Base-by-base conservation (phyloP, 257 asterid species). In the Nicotiana knightiana region DNA sequence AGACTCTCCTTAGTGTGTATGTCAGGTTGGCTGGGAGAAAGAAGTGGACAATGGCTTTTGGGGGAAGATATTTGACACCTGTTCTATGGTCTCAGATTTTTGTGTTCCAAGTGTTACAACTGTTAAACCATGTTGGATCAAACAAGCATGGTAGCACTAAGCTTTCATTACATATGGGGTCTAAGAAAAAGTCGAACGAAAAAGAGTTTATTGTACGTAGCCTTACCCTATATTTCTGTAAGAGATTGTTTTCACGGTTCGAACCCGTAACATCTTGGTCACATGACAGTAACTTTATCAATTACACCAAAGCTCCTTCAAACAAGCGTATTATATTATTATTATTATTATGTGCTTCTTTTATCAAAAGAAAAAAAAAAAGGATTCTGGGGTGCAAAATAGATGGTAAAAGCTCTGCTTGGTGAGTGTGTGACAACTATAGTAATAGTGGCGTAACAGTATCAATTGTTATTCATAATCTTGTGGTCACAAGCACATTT, bases 381-480 rank as follows among this genome's bases (percentile, higher is more conserved):
- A 57, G 6, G 24, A 3, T 39, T 39, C 32, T 68, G n/a, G 30
- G 35, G 76, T 9, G 76, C 16, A 67, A 67, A 35, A 67, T 35
- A 9, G 55, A 28, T 18, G 35, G 77, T 39, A 70, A 43, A 43
- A 39, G 10, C 21, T 39, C 33, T 39, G 35, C n/a, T 70, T n/a
- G 10, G 77, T 70, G 35, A n/a, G 58, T 68, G n/a, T 18, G 54
- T 68, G 55, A 68, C 77, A 68, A 68, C 30, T 68, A 68, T 35
- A 26, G 6, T 37, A 68, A 68, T 67, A 18, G 55, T n/a, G 76
- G 30, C 55, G 18, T 48, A 18, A 35, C 57, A 10, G 6, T 37
- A 68, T n/a, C 18, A 37, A 35, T 67, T 67, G 30, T 35, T 67
- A 3, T 3, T 12, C 2, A 51, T 9, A 12, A 51, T 66, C 7